Base-by-base conservation (phyloP, 2,329 filamentous ascomycete species). In the Claviceps africana region DNA sequence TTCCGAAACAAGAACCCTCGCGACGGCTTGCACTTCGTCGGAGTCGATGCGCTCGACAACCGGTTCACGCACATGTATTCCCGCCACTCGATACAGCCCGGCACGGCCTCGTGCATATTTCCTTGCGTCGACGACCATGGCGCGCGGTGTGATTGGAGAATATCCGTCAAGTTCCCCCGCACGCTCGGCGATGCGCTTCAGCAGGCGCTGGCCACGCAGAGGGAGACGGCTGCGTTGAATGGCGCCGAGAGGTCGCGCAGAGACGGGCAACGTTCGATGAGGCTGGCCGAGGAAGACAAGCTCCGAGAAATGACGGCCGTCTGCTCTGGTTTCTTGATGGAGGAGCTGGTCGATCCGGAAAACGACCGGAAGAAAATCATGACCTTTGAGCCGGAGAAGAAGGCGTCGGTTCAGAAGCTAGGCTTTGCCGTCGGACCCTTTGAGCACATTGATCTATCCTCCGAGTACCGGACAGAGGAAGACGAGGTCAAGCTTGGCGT, bases 361-460 rank as follows among this genome's bases (percentile, higher is more conserved):
- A 86, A 97, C 59, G 76, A 86, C 51, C 82, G 80, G 25, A 89
- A 88, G 64, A 96, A 95, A 68, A 89, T 88, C 2, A 86, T 93
- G 64, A 87, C 85, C 0, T 98, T 97, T 63, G 81, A 82, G 52
- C 84, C 86, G 48, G 78, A 79, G 54, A 82, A 83, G 56, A 81
- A 85, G 49, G 81, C 93, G 9, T 83, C 89, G 1, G 85, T 91
- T 1, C 86, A 90, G 56, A 91, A 97, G 64, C 83, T 98, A 57
- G 91, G 90, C 4, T 95, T 98, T 65, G 87, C 89, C 2, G 80
- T 97, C 52, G 93, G 94, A 0, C 93, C 94, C 0, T 98, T 98
- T 64, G 89, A 97, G 66, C 85, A 91, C 59, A 83, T 97, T 51
- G 88, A 96, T 62, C 74, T 98, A 5, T 81, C 74, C 56, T 85